These are phyloP conservation scores for Breviolum minutum DNA, from an alignment of 73 alveolate genomes.

Conservation along the genomic window DNA sequence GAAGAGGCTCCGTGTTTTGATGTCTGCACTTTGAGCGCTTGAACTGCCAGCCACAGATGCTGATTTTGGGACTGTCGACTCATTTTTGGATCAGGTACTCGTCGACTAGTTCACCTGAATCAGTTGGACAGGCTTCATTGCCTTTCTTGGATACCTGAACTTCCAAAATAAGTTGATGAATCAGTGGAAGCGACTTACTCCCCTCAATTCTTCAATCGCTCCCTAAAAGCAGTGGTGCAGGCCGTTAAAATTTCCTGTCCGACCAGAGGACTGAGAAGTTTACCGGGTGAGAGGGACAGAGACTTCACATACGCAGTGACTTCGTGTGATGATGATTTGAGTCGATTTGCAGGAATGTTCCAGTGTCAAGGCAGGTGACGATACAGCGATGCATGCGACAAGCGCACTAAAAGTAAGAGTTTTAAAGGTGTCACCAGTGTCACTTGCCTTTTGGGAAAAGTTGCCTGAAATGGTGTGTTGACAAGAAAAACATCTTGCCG, in stretches of 20 bases:
- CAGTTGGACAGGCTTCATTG: constrained; percentile 60
- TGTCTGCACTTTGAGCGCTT: neutral
- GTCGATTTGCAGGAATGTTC: constrained; percentile 51
- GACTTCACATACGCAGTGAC: neutral
- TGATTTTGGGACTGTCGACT: neutral
- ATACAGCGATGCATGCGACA: no score
- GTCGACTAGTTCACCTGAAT: constrained; percentile 67
- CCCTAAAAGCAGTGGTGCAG: neutral
- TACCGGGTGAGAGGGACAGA: neutral
- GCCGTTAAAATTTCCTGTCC: constrained; percentile 72
- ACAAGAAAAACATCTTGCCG: no score
- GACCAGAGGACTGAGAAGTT: constrained; percentile 53
- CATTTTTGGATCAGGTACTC: constrained; percentile 13
- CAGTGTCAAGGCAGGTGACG: constrained; percentile 50
- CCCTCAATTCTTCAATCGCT: no score
- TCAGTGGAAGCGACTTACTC: neutral
- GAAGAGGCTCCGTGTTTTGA: neutral
- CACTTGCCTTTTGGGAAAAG: neutral
- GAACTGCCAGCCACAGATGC: neutral
- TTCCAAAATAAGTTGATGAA: neutral
- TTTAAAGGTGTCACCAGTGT: neutral
- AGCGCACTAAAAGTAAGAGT: no score
- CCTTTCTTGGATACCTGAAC: neutral
- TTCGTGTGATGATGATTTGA: no score
- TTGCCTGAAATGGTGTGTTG: no score